These are phyloP conservation scores for Ustilago shanxiensis DNA, from an alignment of 1,284 basidiomycete genomes.

Conservation along the genomic window DNA sequence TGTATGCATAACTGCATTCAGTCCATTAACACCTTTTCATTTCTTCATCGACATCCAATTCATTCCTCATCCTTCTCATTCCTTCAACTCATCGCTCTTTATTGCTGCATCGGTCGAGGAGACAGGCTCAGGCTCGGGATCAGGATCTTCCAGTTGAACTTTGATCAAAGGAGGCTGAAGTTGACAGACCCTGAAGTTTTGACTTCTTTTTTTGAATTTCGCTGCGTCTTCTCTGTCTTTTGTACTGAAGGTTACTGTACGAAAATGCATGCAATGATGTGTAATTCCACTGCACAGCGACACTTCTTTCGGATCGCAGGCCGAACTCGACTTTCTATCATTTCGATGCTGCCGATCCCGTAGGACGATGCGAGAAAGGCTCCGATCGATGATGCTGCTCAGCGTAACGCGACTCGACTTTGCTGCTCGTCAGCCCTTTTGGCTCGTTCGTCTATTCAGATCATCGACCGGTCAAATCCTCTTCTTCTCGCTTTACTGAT, in stretches of 20 bases:
- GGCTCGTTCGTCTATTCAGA: constrained; percentile 1
- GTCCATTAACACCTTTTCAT: not conserved
- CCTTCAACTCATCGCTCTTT: no score
- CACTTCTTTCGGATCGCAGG: not conserved
- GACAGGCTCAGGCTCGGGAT: not conserved
- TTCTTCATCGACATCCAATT: not conserved
- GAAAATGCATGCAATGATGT: constrained; percentile 11
- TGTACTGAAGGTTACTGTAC: no score
- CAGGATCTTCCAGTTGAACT: not conserved
- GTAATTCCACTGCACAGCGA: constrained; percentile 16
- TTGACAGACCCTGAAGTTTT: constrained; percentile 9
- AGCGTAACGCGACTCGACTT: not conserved
- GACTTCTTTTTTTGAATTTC: not conserved
- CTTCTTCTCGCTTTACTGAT: not conserved
- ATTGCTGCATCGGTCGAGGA: no score
- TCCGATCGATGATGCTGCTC: constrained; percentile 10
- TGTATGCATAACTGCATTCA: not conserved
- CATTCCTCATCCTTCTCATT: not conserved
- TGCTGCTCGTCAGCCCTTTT: not conserved
- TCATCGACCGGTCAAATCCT: not conserved
- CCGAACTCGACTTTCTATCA: not conserved
- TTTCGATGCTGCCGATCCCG: constrained; percentile 12
- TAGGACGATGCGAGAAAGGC: constrained; percentile 4
- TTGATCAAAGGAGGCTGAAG: constrained; percentile 1
- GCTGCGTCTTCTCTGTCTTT: not conserved